These are phyloP conservation scores for grape (Vitis vinifera) DNA, from an alignment of 164 flowering plant species.

Conservation along the genomic window DNA sequence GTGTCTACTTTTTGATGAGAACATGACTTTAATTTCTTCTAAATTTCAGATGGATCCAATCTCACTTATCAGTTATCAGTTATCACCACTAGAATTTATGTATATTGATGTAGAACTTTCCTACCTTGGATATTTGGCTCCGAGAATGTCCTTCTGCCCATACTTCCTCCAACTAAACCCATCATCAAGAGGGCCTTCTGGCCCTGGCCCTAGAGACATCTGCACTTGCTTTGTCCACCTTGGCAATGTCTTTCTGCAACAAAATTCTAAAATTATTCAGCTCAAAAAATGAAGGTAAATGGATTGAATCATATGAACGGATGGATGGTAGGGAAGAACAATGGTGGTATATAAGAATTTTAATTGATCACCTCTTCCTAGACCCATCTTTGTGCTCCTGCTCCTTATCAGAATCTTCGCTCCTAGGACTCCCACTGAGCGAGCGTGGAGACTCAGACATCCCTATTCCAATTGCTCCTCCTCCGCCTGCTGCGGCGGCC, in stretches of 20 bases:
- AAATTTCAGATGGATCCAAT: no score
- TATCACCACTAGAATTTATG: background rate
- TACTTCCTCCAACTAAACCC: constrained; percentile 61
- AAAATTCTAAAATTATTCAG: background rate
- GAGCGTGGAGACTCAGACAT: constrained; percentile 42
- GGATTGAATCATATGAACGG: background rate
- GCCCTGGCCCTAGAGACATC: constrained; percentile 30
- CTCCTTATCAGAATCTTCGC: constrained; percentile 52
- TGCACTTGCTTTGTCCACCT: constrained; percentile 44
- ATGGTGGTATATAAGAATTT: no score
- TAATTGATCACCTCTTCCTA: constrained; percentile 43
- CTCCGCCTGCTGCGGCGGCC: background rate
- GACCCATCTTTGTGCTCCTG: constrained; percentile 26
- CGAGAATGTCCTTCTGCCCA: constrained; percentile 64
- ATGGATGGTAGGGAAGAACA: no score
- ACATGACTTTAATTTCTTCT: no score
- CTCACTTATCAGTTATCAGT: background rate
- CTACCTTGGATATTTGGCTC: constrained; percentile 57
- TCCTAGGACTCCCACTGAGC: constrained; percentile 34
- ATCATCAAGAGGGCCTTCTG: constrained; percentile 51
- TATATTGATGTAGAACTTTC: background rate
- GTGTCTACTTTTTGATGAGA: no score
- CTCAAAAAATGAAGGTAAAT: background rate
- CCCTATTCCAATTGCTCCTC: background rate
- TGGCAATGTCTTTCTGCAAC: constrained; percentile 44